phyloP scores from a whole-genome alignment of 2,329 filamentous ascomycete genomes.

The Claviceps fusiformis region DNA sequence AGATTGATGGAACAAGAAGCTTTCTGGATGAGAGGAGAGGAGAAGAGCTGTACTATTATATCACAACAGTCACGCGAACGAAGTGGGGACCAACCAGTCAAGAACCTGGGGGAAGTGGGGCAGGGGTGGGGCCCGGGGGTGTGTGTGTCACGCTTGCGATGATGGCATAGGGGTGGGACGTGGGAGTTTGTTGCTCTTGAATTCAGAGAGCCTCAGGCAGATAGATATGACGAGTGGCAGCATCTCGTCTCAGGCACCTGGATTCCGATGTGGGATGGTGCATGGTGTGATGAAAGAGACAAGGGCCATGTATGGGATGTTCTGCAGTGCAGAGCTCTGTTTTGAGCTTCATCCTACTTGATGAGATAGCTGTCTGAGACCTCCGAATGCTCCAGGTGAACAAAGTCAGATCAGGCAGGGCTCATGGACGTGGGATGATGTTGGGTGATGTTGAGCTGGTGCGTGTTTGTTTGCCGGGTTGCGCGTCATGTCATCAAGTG shows the following conservation, averaged over 20 bases:
- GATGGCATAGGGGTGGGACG: neutral
- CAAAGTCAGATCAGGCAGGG: neutral
- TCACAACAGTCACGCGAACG: constrained; percentile 12
- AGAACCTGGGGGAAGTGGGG: neutral
- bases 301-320: neutral
- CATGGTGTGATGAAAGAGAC: too few relatives aligned
- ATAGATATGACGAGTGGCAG: neutral
- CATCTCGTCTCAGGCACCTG: neutral
- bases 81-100: constrained; percentile 10
- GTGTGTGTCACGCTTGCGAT: neutral
- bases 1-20: neutral
- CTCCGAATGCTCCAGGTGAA: neutral
- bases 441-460: neutral
- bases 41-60: constrained; percentile 11
- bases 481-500: neutral
- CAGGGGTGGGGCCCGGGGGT: neutral
- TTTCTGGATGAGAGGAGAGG: constrained; percentile 3
- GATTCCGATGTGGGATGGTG: too few relatives aligned
- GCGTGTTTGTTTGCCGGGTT: neutral
- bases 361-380: neutral
- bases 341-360: neutral
- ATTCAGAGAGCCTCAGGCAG: neutral
- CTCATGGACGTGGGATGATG: neutral
- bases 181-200: neutral
- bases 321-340: neutral